A percentile compares a stretch with the other conserved stretches of the same genome.
phyloP scores from a whole-genome alignment of 352 stramenopile genomes.

The Phytopythium kandeliae region DNA sequence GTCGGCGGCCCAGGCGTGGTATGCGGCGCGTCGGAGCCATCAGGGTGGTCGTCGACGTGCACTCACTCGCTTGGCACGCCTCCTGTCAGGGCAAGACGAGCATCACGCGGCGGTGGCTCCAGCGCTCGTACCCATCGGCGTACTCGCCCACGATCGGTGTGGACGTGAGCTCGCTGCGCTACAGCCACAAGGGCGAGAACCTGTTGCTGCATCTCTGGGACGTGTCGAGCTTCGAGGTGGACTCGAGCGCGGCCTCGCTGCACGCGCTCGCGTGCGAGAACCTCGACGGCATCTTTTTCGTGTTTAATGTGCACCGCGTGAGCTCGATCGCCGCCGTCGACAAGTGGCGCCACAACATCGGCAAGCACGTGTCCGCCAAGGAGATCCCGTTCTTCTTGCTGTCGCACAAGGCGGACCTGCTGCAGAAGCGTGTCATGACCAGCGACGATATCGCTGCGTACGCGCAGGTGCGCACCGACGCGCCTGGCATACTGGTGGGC shows the following conservation, averaged over 20 bases:
- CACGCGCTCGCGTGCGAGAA: constrained; percentile 71
- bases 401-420: constrained; percentile 76
- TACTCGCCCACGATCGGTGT: constrained; percentile 79
- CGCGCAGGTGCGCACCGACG: constrained; percentile 18
- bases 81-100: constrained; percentile 66
- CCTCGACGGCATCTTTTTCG: constrained; percentile 82
- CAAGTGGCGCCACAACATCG: constrained; percentile 72
- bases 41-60: too few relatives aligned
- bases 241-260: constrained; percentile 49
- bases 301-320: constrained; percentile 86
- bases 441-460: constrained; percentile 84
- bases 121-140: constrained; percentile 57
- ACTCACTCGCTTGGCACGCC: too few relatives aligned
- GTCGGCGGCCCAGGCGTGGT: constrained; percentile 75
- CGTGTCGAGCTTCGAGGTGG: constrained; percentile 68
- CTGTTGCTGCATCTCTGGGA: constrained; percentile 74
- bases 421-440: constrained; percentile 83
- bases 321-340: constrained; percentile 82
- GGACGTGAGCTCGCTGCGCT: constrained; percentile 54
- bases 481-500: neutral
- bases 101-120: constrained; percentile 70
- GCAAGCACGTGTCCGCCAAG: constrained; percentile 66
- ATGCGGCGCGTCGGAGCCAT: too few relatives aligned
- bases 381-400: constrained; percentile 79
- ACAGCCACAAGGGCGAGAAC: constrained; percentile 33